Evolutionary conservation across 345 rosid species (phyloP).

Genomic region (Mercurialis annua): DNA sequence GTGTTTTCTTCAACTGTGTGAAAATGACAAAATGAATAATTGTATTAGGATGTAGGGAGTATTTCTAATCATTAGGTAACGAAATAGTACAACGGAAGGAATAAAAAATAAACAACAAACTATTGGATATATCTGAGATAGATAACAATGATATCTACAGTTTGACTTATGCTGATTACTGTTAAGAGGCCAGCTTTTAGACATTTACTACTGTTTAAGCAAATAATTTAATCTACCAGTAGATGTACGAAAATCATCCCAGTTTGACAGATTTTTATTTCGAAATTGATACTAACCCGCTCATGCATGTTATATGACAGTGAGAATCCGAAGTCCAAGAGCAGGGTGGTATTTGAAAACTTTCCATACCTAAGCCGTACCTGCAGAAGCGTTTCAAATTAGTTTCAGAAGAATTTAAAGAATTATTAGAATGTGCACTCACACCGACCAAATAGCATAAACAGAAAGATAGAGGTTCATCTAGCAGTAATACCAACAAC

Average conservation of each 20-base stretch:
- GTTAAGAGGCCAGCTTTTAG: neutral
- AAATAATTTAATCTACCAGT: slow-evolving; percentile 3
- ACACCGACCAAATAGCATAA: neutral
- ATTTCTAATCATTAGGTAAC: neutral
- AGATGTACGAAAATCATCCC: neutral
- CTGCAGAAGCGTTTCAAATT: slow-evolving; percentile 32
- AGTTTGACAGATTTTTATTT: neutral
- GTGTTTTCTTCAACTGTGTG: too few relatives aligned
- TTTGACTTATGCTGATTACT: neutral
- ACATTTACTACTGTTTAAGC: neutral
- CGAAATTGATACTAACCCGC: slow-evolving; percentile 47
- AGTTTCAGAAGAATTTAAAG: slow-evolving; percentile 13
- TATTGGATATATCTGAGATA: neutral
- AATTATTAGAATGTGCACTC: neutral
- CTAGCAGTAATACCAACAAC: neutral
- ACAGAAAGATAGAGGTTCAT: neutral
- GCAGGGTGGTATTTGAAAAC: slow-evolving; percentile 66
- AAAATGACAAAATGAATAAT: too few relatives aligned
- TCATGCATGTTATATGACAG: slow-evolving; percentile 63
- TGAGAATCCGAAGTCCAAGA: slow-evolving; percentile 80
- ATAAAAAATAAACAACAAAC: neutral
- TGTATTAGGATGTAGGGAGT: neutral
- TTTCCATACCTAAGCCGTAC: slow-evolving; percentile 71
- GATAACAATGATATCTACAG: neutral
- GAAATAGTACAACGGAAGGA: neutral